A percentile compares a stretch with the other conserved stretches of the same genome.
Conservation (phyloP, 2,329 filamentous ascomycete species). For the Pseudogymnoascus verrucosus region DNA sequence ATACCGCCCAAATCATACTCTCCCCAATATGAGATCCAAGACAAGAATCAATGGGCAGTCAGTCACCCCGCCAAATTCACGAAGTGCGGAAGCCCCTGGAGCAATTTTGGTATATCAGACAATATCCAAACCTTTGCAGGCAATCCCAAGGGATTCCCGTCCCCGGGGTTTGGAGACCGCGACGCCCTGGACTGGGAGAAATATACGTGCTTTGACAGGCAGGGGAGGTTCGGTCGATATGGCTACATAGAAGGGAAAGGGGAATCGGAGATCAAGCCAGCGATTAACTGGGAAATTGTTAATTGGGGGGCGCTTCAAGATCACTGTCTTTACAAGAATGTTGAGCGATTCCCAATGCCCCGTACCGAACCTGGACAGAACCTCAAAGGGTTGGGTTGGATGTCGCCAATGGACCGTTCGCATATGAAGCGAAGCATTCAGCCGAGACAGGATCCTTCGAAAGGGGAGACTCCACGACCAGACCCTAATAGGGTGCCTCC, state of each 20-base stretch:
- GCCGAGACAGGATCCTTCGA: conserved; percentile 9
- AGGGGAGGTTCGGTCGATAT: conserved; percentile 62
- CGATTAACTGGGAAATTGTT: conserved; percentile 56
- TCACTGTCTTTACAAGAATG: conserved; percentile 57
- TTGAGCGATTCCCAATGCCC: conserved; percentile 44
- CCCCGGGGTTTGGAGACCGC: conserved; percentile 55
- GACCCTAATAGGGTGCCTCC: conserved; percentile 9
- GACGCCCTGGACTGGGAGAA: conserved; percentile 51
- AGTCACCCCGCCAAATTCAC: conserved; percentile 50
- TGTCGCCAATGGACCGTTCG: conserved; percentile 23
- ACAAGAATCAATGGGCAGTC: conserved; percentile 50
- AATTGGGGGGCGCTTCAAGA: conserved; percentile 66
- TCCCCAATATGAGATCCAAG: conserved; percentile 62
- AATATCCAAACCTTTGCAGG: conserved; percentile 60
- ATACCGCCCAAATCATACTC: conserved; percentile 52
- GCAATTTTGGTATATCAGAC: conserved; percentile 34
- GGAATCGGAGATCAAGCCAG: neutral
- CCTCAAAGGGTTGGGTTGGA: conserved; percentile 18
- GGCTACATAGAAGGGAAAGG: conserved; percentile 39
- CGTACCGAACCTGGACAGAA: neutral
- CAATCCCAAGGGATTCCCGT: conserved; percentile 49
- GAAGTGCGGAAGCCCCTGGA: conserved; percentile 55
- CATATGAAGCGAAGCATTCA: neutral
- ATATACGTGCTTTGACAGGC: conserved; percentile 59
- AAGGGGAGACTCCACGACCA: neutral